Evolutionary conservation across 192 early-diverging fungal species (phyloP), one percentile per base, ranked within the genome.

Genomic region (Rhizoclosmatium globosum): DNA sequence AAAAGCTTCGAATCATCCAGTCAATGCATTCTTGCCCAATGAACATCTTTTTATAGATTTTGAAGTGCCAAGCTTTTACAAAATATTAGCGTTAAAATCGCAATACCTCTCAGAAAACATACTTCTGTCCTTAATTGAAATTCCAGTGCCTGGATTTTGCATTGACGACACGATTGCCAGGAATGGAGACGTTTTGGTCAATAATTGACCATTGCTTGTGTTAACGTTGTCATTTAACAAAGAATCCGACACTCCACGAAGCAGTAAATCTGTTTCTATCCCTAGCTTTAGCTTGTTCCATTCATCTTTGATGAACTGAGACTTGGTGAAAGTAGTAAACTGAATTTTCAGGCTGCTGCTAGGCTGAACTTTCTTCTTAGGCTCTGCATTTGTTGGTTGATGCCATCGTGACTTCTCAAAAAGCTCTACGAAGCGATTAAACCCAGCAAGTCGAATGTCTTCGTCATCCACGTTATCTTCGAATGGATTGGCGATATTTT

Each of bases 21-120:
- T 97, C 93, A 2, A 98, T 93, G 59, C 91, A 87, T 71, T 98
- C 95, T 56, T 86, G 90, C 31, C 97, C 96, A 46, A 93, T 81
- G 79, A 97, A 95, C 0, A 91, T 87, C 31, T 86, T 82, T 47
- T 86, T 84, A 80, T 94, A 96, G 45, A 93, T 75, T 21, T 83
- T 79, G 71, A 92, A 91, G 84, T 97, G 96, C 96, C 97, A 99
- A 42, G 31, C 70, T 71, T 23, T 57, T 57, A 15, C 13, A 68
- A 11, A 44, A 17, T n/a, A 43, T 17, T 6, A 69, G 15, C 38
- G 3, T 56, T 21, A 71, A 71, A 53, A 19, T 50, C 21, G 47
- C n/a, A 3, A 19, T 56, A 11, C 9, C 15, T 31, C 7, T 56
- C 50, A 59, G 19, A 71, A 2, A 2, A 15, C 56, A 56, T 58